Evolutionary conservation across 805 yeast genomes (phyloP).

Genomic region (Teunomyces barrocoloradensis): DNA sequence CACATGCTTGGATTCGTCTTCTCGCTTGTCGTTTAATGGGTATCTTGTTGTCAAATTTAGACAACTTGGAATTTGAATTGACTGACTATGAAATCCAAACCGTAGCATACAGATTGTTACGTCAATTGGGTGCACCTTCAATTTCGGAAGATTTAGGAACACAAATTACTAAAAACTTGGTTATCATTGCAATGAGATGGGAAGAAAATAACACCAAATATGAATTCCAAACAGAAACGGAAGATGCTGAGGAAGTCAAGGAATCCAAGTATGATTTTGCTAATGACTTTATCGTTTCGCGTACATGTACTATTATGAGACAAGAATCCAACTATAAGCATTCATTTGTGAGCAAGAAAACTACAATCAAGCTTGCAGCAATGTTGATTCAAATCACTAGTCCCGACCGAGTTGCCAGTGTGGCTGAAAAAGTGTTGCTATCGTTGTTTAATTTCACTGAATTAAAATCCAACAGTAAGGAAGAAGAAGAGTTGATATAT

Average conservation of each 20-base stretch:
- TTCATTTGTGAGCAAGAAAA: constrained; percentile 57
- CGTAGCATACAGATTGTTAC: constrained; percentile 62
- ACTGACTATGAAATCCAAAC: constrained; percentile 56
- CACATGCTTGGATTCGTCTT: constrained; percentile 90
- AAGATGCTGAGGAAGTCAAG: constrained; percentile 19
- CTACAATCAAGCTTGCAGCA: constrained; percentile 69
- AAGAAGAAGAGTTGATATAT: constrained; percentile 50
- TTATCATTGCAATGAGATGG: constrained; percentile 63
- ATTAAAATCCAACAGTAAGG: constrained; percentile 32
- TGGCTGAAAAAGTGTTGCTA: constrained; percentile 50
- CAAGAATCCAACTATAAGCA: constrained; percentile 57
- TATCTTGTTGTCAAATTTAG: constrained; percentile 43
- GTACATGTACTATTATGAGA: constrained; percentile 61
- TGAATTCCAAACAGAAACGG: constrained; percentile 19
- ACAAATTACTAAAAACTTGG: constrained; percentile 66
- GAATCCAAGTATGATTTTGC: constrained; percentile 32
- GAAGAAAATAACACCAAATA: constrained; percentile 39
- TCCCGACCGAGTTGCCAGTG: constrained; percentile 36
- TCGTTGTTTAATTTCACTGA: constrained; percentile 54
- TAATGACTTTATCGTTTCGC: constrained; percentile 60
- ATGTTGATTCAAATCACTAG: constrained; percentile 53
- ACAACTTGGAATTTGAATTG: constrained; percentile 32
- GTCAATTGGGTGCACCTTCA: constrained; percentile 80
- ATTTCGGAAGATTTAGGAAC: constrained; percentile 61
- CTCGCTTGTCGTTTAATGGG: constrained; percentile 61